Base-by-base conservation (phyloP, 371 early-diverging fungal genomes). In the Synchytrium microbalum region DNA sequence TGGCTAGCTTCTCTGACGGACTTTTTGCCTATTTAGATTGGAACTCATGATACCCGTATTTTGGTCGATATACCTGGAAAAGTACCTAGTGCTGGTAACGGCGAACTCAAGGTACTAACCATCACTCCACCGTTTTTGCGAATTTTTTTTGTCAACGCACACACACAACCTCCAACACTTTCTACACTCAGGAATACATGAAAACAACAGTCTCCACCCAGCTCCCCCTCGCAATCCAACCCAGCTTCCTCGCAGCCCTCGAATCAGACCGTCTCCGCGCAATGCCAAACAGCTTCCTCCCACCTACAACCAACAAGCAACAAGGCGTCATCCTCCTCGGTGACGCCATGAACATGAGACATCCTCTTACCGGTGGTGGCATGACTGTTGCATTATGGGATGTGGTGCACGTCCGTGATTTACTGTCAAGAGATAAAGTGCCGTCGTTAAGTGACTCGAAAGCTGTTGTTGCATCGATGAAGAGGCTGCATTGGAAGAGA, bases 381-480 rank as follows among this genome's bases (percentile, higher is more conserved):
- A 96, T 96, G 97, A 95, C 97, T 0, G 91, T 96, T 0, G 96
- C 89, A 0, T 76, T 94, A 32, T 87, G 87, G 78, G 97, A 96
- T 74, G 90, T 91, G 2, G 85, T 92, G 0, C 77, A 83, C 10
- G 60, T 92, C 32, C 66, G 74, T 1, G 73, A 84, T 0, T 66
- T 85, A 16, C 73, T 93, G 10, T 69, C 73, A 16, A 69, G 65
- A 61, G 69, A 78, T 62, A 72, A 72, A 51, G 74, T 83, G 3
- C 82, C 85, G 23, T 78, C 83, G 32, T 69, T 74, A 51, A 79
- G 78, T 27, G 68, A 77, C 8, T 31, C 65, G n/a, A 60, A 53
- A 14, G 38, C 80, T 55, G 72, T 88, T 8, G 65, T 80, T 54
- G 81, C 79, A 54, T 74, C 83, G 56, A 75, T 91, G 82, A 76